These are phyloP conservation scores for Ganoderma meredithae DNA, from an alignment of 1,284 basidiomycete genomes.

Conservation along the genomic window DNA sequence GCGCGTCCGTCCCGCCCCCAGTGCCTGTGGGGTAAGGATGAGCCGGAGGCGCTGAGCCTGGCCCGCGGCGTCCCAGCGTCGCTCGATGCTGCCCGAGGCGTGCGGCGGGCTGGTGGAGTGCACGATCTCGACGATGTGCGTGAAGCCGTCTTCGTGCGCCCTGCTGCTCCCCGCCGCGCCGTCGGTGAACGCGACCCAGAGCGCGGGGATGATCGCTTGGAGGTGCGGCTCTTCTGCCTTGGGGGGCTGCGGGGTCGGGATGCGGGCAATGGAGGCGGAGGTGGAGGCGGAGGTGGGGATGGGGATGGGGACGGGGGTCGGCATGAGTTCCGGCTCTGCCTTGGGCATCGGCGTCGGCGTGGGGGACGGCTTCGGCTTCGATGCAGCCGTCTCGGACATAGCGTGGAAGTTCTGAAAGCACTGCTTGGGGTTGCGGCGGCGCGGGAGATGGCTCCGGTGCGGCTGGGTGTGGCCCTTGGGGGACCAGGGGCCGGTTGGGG, in stretches of 20 bases:
- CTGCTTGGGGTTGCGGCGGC: constrained; percentile 37
- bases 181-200: constrained; percentile 36
- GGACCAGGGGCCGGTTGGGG: constrained; percentile 30
- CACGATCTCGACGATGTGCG: constrained; percentile 40
- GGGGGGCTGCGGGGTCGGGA: constrained; percentile 24
- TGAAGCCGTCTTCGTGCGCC: constrained; percentile 33
- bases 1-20: constrained; percentile 20
- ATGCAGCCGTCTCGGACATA: constrained; percentile 17
- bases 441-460: constrained; percentile 40
- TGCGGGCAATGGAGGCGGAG: constrained; percentile 8
- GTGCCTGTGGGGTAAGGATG: constrained; percentile 14
- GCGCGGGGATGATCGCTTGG: constrained; percentile 38
- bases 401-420: constrained; percentile 33
- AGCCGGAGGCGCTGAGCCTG: constrained; percentile 34
- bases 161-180: constrained; percentile 1
- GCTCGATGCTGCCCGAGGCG: constrained; percentile 23
- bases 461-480: constrained; percentile 40
- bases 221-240: constrained; percentile 29
- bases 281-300: constrained; percentile 14
- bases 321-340: not conserved
- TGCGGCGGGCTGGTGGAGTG: constrained; percentile 19
- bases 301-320: constrained; percentile 5
- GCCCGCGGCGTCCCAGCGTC: constrained; percentile 26
- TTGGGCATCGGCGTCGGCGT: constrained; percentile 13
- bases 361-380: constrained; percentile 1